Evolutionary conservation across 257 asterid species (phyloP), one percentile per base, ranked within the genome.

Genomic region (Solanum sitiens): DNA sequence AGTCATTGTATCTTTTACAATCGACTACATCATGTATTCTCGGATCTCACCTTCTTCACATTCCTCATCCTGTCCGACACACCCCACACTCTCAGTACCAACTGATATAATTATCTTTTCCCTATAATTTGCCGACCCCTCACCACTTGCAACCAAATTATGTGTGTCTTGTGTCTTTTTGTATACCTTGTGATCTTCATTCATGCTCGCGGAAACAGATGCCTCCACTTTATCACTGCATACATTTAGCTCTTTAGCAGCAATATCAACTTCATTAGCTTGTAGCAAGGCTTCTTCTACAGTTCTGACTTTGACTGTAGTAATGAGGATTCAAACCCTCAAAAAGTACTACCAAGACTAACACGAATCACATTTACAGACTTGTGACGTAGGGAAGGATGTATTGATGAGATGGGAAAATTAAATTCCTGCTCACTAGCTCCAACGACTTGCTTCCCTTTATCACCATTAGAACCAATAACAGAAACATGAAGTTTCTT

Each of bases 41-140:
- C 98, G 93, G 86, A 94, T 91, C 90, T 96, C 98, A 87, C 98
- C 98, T 72, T 96, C 99, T 93, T 95, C 98, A 88, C 91, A 71
- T 56, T 89, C 93, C 86, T 92, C 94, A 27, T 27, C 1, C 30
- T 27, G 30, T 27, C 30, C 30, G 30, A 27, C 30, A 27, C 30
- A 27, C 30, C 30, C 30, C 30, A 27, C 30, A 1, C 30, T 27
- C 30, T 27, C 96, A 90, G 88, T 90, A 87, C 87, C 92, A 83
- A 90, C 86, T 39, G 93, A 90, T 80, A 91, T 72, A 76, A 90
- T 89, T 30, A 87, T 83, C 91, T 93, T 90, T 87, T 89, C 93
- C 76, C 91, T 4, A 35, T 88, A 95, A 90, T 91, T 87, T 86
- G 82, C 92, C 80, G 91, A 87, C 76, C 87, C 90, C 87, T 90